These are phyloP conservation scores for Brassica cretica DNA, from an alignment of 345 rosid genomes.

Conservation along the genomic window DNA sequence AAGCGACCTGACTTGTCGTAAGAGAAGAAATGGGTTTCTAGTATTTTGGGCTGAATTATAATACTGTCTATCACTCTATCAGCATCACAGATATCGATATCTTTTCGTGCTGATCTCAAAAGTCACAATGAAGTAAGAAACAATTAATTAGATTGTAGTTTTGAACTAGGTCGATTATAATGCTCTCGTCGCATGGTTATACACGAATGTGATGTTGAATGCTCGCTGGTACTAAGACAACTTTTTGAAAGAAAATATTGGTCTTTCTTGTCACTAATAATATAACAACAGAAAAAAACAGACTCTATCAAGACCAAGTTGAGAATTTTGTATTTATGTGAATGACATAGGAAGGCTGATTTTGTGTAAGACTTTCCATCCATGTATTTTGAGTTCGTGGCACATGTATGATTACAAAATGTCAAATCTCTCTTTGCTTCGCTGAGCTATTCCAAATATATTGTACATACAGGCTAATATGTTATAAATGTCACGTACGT, in stretches of 20 bases:
- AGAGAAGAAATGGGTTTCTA: too few species aligned
- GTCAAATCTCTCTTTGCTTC: background rate
- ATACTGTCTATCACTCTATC: too few species aligned
- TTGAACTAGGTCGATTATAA: background rate
- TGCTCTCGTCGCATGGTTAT: background rate
- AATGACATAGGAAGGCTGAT: background rate
- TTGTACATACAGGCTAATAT: background rate
- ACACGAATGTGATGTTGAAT: background rate
- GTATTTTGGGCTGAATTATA: too few species aligned
- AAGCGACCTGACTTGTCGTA: too few species aligned
- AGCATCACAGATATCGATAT: too few species aligned
- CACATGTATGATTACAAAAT: background rate
- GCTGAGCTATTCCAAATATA: background rate
- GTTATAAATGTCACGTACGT: too few species aligned
- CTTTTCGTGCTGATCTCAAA: background rate
- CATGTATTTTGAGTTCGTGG: background rate
- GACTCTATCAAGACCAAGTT: background rate
- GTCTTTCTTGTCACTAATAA: too few species aligned
- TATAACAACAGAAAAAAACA: background rate
- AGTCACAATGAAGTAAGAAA: background rate
- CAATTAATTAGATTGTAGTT: background rate
- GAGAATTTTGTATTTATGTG: background rate
- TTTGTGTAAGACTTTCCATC: background rate
- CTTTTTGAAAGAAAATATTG: background rate
- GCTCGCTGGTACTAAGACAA: background rate